These are phyloP conservation scores for Debaryomyces sp. DNA, from an alignment of 1,139 yeast genomes.

Conservation along the genomic window DNA sequence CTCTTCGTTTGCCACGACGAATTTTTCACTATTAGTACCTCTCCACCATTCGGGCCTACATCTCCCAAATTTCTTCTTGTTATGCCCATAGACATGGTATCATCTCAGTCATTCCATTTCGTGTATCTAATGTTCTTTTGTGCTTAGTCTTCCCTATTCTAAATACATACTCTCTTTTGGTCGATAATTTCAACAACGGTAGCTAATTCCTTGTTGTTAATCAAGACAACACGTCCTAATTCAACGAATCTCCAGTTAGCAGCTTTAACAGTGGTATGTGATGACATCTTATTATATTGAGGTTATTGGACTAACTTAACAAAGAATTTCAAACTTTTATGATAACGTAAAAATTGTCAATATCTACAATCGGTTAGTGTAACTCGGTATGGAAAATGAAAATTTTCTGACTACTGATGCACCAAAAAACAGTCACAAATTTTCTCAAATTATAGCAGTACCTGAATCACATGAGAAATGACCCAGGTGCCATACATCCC, in stretches of 20 bases:
- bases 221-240: constrained; percentile 98
- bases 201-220: constrained; percentile 83
- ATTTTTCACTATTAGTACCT: constrained; percentile 2
- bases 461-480: constrained; percentile 1
- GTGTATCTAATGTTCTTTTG: background rate
- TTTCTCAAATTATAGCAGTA: background rate
- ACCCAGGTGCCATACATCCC: background rate
- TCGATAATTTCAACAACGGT: constrained; percentile 97
- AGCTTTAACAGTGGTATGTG: constrained; percentile 79
- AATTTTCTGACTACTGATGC: constrained; percentile 9
- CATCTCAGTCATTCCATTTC: background rate
- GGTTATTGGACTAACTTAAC: constrained; percentile 12
- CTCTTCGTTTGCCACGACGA: background rate
- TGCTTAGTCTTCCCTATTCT: constrained; percentile 1
- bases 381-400: constrained; percentile 8
- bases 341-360: constrained; percentile 7
- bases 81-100: background rate
- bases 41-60: background rate
- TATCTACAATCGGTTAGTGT: constrained; percentile 3
- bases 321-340: constrained; percentile 8
- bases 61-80: background rate
- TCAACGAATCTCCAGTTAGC: constrained; percentile 99
- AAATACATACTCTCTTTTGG: constrained; percentile 90
- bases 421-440: constrained; percentile 3
- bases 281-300: constrained; percentile 31